Percentiles rank a stretch among this genome's conserved stretches.
These are phyloP conservation scores for Beauveria australis DNA, from an alignment of 2,329 filamentous ascomycete genomes.

Conservation along the genomic window DNA sequence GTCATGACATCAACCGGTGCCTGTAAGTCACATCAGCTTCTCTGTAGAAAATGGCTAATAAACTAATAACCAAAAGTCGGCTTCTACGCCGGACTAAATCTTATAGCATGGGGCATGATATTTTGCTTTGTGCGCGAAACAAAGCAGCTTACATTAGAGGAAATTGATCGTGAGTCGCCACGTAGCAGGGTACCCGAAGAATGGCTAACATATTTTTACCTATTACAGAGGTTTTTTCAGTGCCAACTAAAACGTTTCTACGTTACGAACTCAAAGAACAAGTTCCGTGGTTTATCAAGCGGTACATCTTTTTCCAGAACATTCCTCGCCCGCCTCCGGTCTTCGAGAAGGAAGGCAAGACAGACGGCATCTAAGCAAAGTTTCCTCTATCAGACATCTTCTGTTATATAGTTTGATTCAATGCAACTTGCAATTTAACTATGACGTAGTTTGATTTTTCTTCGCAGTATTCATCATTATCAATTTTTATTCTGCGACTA, in stretches of 20 bases:
- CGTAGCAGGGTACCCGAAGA: too few relatives aligned
- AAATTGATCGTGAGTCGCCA: conserved; percentile 21
- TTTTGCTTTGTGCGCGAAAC: conserved; percentile 40
- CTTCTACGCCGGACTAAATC: conserved; percentile 37
- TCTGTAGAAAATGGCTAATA: background rate
- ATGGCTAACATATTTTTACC: background rate
- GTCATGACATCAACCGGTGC: conserved; percentile 25
- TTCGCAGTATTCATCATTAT: background rate
- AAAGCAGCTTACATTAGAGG: conserved; percentile 38
- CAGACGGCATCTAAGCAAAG: background rate
- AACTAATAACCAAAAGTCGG: conserved; percentile 17
- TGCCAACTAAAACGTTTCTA: conserved; percentile 24
- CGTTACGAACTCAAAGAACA: conserved; percentile 24
- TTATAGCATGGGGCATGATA: conserved; percentile 35
- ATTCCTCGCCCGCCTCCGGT: conserved; percentile 25
- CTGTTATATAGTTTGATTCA: too few relatives aligned
- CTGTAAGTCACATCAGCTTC: conserved; percentile 15
- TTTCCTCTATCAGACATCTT: background rate
- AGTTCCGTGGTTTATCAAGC: conserved; percentile 31
- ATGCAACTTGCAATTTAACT: too few relatives aligned
- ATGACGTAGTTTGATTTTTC: too few relatives aligned
- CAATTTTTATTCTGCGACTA: background rate
- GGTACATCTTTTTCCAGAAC: conserved; percentile 26
- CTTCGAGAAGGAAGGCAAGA: conserved; percentile 14
- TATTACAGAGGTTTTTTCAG: conserved; percentile 24